Percentiles rank a stretch among this genome's conserved stretches.
These are phyloP conservation scores for Amylostereum areolatum DNA, from an alignment of 1,284 basidiomycete genomes.

Conservation along the genomic window DNA sequence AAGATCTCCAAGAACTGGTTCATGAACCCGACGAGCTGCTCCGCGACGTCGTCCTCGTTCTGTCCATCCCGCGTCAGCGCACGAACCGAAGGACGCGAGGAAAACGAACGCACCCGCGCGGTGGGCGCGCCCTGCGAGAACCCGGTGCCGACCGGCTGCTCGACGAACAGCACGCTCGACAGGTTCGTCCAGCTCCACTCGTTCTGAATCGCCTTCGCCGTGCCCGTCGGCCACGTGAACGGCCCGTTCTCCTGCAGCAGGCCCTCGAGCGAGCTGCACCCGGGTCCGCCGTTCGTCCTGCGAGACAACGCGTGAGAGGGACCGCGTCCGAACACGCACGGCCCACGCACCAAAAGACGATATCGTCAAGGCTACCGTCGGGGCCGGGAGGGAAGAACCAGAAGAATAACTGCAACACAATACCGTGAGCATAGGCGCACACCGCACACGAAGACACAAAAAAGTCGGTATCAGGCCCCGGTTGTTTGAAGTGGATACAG, in stretches of 20 bases:
- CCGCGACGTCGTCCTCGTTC: slow-evolving; percentile 63
- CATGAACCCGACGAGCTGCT: slow-evolving; percentile 61
- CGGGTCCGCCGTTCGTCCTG: slow-evolving; percentile 46
- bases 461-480: no score
- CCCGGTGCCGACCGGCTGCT: slow-evolving; percentile 82
- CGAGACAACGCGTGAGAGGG: slow-evolving; percentile 29
- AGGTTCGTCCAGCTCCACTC: slow-evolving; percentile 79
- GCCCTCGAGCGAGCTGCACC: slow-evolving; percentile 75
- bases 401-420: slow-evolving; percentile 60
- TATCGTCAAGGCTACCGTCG: slow-evolving; percentile 60
- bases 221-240: slow-evolving; percentile 29
- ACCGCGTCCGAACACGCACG: background rate
- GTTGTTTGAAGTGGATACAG: no score
- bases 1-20: slow-evolving; percentile 74
- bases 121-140: slow-evolving; percentile 71
- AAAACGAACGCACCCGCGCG: slow-evolving; percentile 37
- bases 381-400: slow-evolving; percentile 83
- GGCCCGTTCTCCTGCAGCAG: slow-evolving; percentile 74
- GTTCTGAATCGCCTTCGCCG: slow-evolving; percentile 60
- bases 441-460: no score
- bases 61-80: slow-evolving; percentile 19
- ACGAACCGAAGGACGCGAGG: slow-evolving; percentile 9
- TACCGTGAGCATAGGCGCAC: background rate
- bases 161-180: slow-evolving; percentile 74
- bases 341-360: slow-evolving; percentile 59